These are phyloP conservation scores for Botrytis squamosa DNA, from an alignment of 2,329 filamentous ascomycete genomes.

Conservation along the genomic window DNA sequence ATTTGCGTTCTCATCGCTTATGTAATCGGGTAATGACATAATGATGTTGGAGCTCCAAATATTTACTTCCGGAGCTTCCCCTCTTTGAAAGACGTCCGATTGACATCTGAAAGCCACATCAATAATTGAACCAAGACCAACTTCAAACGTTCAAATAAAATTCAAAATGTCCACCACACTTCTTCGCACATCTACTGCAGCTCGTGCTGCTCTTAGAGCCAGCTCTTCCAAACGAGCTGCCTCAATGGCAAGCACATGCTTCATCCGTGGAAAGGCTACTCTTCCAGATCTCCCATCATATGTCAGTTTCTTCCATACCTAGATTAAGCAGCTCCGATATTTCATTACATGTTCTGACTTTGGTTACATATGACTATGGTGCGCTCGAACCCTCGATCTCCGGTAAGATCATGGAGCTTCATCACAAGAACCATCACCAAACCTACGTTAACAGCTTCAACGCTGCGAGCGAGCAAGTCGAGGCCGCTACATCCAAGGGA, in stretches of 20 bases:
- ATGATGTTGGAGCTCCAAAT: slow-evolving; percentile 16
- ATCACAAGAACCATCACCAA: slow-evolving; percentile 92
- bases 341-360: slow-evolving; percentile 8
- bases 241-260: slow-evolving; percentile 69
- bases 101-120: slow-evolving; percentile 18
- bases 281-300: slow-evolving; percentile 84
- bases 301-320: slow-evolving; percentile 50
- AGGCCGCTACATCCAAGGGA: slow-evolving; percentile 52
- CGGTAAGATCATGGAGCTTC: slow-evolving; percentile 92
- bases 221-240: slow-evolving; percentile 62
- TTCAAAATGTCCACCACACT: slow-evolving; percentile 70
- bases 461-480: slow-evolving; percentile 69
- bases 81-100: slow-evolving; percentile 13
- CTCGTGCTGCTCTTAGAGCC: slow-evolving; percentile 70
- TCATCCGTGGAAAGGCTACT: slow-evolving; percentile 84
- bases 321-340: neutral
- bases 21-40: slow-evolving; percentile 14
- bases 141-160: slow-evolving; percentile 21
- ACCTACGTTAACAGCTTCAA: slow-evolving; percentile 92
- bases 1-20: slow-evolving; percentile 3
- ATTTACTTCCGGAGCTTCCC: slow-evolving; percentile 8
- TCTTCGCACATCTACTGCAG: slow-evolving; percentile 66
- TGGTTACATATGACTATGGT: slow-evolving; percentile 79
- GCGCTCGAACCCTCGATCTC: slow-evolving; percentile 84
- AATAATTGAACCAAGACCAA: slow-evolving; percentile 22